Percentiles rank a stretch among this genome's conserved stretches.
Evolutionary conservation across 1,139 yeast genomes (phyloP).

Genomic region (Yamadazyma conglobata): DNA sequence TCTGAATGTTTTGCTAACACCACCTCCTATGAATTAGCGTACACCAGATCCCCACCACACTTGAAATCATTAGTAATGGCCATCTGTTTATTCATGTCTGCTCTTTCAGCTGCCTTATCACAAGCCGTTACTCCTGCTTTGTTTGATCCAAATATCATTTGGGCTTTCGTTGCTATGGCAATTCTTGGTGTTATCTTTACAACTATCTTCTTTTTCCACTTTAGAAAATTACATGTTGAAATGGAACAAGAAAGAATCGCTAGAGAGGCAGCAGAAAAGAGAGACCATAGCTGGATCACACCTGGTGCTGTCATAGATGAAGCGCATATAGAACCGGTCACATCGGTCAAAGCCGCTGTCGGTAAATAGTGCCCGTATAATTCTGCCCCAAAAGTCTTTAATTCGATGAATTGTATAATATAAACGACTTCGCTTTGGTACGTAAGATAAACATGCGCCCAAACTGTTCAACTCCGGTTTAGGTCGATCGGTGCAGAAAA

Average conservation of each 20-base stretch:
- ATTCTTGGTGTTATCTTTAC: slow-evolving; percentile 32
- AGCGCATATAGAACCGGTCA: slow-evolving; percentile 14
- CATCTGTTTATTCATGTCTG: slow-evolving; percentile 56
- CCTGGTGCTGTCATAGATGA: slow-evolving; percentile 15
- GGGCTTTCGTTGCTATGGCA: slow-evolving; percentile 18
- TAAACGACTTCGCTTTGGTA: no score
- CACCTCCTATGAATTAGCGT: slow-evolving; percentile 69
- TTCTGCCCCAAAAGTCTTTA: no score
- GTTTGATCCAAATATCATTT: slow-evolving; percentile 15
- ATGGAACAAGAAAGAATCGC: slow-evolving; percentile 44
- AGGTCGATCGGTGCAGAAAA: no score
- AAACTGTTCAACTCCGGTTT: no score
- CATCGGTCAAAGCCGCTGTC: slow-evolving; percentile 16
- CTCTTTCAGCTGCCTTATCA: slow-evolving; percentile 56
- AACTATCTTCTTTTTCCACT: slow-evolving; percentile 39
- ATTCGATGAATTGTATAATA: no score
- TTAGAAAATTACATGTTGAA: slow-evolving; percentile 49
- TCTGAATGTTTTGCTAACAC: slow-evolving; percentile 69
- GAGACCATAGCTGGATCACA: slow-evolving; percentile 6
- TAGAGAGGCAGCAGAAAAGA: slow-evolving; percentile 22
- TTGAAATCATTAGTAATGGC: slow-evolving; percentile 72
- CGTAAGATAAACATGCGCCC: no score
- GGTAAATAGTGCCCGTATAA: slow-evolving; percentile 11
- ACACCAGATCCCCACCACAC: slow-evolving; percentile 61
- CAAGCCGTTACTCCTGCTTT: slow-evolving; percentile 53